Base-by-base conservation (phyloP, 768 basidiomycete genomes). In the Brasilioporus rufonigricans region DNA sequence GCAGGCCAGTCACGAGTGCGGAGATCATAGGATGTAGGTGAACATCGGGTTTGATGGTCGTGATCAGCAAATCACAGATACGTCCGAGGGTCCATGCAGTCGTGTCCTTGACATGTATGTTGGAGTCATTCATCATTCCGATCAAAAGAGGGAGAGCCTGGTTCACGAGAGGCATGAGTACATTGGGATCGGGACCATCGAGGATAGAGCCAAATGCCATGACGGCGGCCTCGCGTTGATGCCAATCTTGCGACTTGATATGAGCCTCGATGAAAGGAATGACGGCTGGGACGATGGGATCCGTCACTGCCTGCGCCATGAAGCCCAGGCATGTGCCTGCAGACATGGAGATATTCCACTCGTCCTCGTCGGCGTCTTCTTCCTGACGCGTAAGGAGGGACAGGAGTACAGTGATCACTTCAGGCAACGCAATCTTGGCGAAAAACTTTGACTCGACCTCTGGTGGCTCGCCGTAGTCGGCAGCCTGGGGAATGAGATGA, bases 161-260 rank as follows among this genome's bases (percentile, higher is more conserved):
- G 59, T 89, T 83, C 59, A 97, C 94, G 41, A 99, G 86, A 32
- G 94, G 93, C 21, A 85, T 87, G 48, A 99, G 83, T 26, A 93
- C 86, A 32, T 75, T 71, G 12, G 93, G 89, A 66, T 98, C 93
- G 4, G 97, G 97, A 2, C 97, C 97, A 59, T 98, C 96, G 29
- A 98, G 82, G 64, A 99, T 98, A 0, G 93, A 95, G 41, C 96
- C 96, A 64, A 98, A 99, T 19, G 95, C 86, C 95, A 98, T 99
- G 52, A 98, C 86, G 6, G 95, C 96, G 0, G 97, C 97, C 70
- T 99, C 97, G 39, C 97, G 92, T 52, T 86, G 79, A 66, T 91
- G 93, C 97, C 97, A 99, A 67, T 97, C 92, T 27, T 85, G 80
- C 24, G 85, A 77, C 66, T 89, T 91, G 78, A 99, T 98, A 74